Evolutionary conservation across 441 rosid genomes (phyloP).

Genomic region (Isatis lusitanica): DNA sequence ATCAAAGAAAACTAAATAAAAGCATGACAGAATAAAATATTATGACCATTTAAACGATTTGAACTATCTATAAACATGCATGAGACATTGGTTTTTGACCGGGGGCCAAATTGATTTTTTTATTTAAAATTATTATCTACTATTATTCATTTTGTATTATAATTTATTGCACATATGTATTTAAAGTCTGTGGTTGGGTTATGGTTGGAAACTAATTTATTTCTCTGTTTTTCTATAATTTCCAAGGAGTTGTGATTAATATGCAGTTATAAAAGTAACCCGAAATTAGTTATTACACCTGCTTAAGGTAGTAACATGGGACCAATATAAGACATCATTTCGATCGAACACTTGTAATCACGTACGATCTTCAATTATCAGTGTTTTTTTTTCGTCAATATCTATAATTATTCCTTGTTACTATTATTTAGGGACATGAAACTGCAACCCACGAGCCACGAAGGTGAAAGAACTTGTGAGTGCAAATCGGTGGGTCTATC

Average conservation of each 20-base stretch:
- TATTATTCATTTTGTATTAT: not conserved
- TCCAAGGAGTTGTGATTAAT: constrained; percentile 1
- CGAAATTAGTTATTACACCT: constrained; percentile 18
- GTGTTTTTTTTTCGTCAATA: not conserved
- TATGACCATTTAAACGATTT: constrained; percentile 4
- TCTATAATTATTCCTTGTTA: not conserved
- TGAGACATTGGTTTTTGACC: not conserved
- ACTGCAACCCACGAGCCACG: constrained; percentile 27
- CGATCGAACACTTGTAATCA: constrained; percentile 25
- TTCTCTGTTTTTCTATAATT: not conserved
- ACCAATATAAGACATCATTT: constrained; percentile 12
- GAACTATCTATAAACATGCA: constrained; percentile 15
- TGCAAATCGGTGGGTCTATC: constrained; percentile 25
- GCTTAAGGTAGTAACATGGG: constrained; percentile 16
- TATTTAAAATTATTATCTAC: not conserved
- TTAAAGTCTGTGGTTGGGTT: not conserved
- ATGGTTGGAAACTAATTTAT: constrained; percentile 10
- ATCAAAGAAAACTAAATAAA: not conserved
- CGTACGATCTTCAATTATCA: not conserved
- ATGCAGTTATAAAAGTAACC: constrained; percentile 4
- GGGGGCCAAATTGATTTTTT: not conserved
- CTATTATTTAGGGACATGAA: constrained; percentile 26
- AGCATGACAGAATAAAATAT: not conserved
- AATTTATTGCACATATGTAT: not conserved
- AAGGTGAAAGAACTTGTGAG: not conserved